phyloP scores from a whole-genome alignment of 176 grass and related monocot genomes.

The Puccinellia tenuiflora region DNA sequence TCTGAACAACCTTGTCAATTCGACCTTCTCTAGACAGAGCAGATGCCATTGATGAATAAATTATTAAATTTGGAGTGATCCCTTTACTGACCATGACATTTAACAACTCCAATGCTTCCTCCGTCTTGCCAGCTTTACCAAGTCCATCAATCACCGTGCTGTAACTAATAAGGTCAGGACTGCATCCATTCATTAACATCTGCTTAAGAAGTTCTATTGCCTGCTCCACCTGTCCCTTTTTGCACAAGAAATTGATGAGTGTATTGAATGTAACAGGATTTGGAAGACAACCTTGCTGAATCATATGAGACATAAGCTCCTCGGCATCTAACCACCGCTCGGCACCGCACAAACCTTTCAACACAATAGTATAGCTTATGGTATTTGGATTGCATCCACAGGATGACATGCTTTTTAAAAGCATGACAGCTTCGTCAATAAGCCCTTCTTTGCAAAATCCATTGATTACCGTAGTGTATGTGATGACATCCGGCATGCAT shows the following conservation, averaged over 20 bases:
- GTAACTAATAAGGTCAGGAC: slow-evolving; percentile 47
- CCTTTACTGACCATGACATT: slow-evolving; percentile 46
- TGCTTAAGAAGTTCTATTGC: slow-evolving; percentile 55
- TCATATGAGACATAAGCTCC: slow-evolving; percentile 39
- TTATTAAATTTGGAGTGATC: slow-evolving; percentile 46
- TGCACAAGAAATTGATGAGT: slow-evolving; percentile 52
- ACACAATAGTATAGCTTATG: slow-evolving; percentile 47
- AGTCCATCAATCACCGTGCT: slow-evolving; percentile 53
- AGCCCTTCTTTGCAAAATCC: slow-evolving; percentile 40
- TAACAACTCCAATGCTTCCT: slow-evolving; percentile 40
- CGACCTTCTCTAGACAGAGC: slow-evolving; percentile 43
- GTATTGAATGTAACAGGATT: slow-evolving; percentile 62
- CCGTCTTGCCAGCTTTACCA: slow-evolving; percentile 42
- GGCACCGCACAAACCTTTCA: slow-evolving; percentile 31
- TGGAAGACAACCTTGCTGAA: slow-evolving; percentile 42
- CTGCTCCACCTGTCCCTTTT: slow-evolving; percentile 46
- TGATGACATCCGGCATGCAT: slow-evolving; percentile 40
- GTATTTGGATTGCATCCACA: slow-evolving; percentile 51
- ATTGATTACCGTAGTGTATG: slow-evolving; percentile 40
- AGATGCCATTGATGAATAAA: slow-evolving; percentile 43
- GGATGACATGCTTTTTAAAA: slow-evolving; percentile 33
- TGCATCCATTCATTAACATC: slow-evolving; percentile 50
- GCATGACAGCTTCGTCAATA: slow-evolving; percentile 36
- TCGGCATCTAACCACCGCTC: slow-evolving; percentile 45
- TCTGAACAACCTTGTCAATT: slow-evolving; percentile 28